A percentile compares a stretch with the other conserved stretches of the same genome.
Evolutionary conservation across 2,329 filamentous ascomycete genomes (phyloP).

Genomic region (Dactylonectria macrodidyma): DNA sequence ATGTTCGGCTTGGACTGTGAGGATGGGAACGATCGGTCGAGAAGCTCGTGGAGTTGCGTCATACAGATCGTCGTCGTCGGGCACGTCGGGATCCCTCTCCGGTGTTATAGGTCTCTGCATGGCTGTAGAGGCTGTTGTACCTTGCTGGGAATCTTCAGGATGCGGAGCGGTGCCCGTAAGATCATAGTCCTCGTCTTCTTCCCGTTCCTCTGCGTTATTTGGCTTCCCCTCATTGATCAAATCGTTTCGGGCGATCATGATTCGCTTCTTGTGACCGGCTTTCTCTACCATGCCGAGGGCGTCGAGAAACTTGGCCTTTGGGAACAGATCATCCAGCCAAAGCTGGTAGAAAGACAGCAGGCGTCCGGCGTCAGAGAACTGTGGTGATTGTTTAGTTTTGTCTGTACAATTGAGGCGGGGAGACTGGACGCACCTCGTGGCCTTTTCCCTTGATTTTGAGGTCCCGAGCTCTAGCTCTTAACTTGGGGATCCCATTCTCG

Average conservation of each 20-base stretch:
- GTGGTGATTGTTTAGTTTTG: neutral
- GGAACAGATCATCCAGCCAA: conserved; percentile 97
- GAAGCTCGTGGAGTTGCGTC: conserved; percentile 63
- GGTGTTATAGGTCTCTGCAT: conserved; percentile 49
- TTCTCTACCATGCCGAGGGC: conserved; percentile 94
- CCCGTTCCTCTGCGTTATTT: conserved; percentile 55
- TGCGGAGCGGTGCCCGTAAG: conserved; percentile 43
- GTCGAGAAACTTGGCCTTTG: conserved; percentile 93
- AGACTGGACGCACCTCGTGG: conserved; percentile 78
- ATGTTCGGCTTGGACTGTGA: conserved; percentile 55
- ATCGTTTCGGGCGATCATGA: conserved; percentile 81
- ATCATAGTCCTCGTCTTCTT: conserved; percentile 38
- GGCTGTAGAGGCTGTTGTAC: conserved; percentile 57
- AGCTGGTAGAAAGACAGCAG: conserved; percentile 93
- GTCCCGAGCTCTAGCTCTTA: conserved; percentile 79
- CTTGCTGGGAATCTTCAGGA: conserved; percentile 40
- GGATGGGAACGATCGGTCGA: conserved; percentile 40
- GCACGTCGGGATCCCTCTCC: conserved; percentile 44
- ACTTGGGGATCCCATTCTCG: conserved; percentile 84
- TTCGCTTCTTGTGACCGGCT: conserved; percentile 85
- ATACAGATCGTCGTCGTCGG: conserved; percentile 69
- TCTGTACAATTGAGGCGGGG: neutral
- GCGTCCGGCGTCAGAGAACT: conserved; percentile 88
- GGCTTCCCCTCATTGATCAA: conserved; percentile 87
- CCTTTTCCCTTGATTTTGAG: conserved; percentile 93